Evolutionary conservation across 306 rosid species (phyloP), one percentile per base, ranked within the genome.

Genomic region (Acacia melanoxylon): DNA sequence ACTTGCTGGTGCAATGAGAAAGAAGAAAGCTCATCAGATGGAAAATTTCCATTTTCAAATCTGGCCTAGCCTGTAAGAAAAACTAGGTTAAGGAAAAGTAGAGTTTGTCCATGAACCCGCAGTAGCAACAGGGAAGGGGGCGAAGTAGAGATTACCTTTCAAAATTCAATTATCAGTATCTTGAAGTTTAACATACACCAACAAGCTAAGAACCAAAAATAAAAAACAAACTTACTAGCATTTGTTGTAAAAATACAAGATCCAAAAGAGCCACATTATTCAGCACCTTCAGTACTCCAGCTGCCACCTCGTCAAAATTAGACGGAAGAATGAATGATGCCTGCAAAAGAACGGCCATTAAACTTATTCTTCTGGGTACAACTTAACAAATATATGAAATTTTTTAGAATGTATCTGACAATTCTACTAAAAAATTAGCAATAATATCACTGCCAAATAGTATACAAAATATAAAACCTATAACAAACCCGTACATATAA

Each of bases 221-320:
- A 78, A 52, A 68, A 80, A 59, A 68, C 29, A 80, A 82, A 88
- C 91, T 81, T 78, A 95, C 99, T 52, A 95, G 96, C 98, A 91
- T 92, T 84, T 80, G 86, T 89, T 95, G 99, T 91, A 95, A 81
- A 82, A 93, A 95, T 78, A 89, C 89, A 48, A 92, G 93, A 91
- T 95, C 96, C 97, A 95, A 82, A 76, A 89, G 88, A 66, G 99
- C 98, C 86, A 95, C 91, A 78, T 95, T 93, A 81, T 95, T 95
- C 86, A 95, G 82, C 88, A 95, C 99, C 91, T 95, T 95, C 86
- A 95, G 88, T 62, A 95, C 97, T 86, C 98, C 97, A 74, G 95
- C 83, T 49, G 99, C 98, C 81, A 91, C 98, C 89, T 95, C 99
- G 85, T 95, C 99, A 91, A 95, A 95, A 92, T 95, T 95, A 70